Percentiles rank a stretch among this genome's conserved stretches.
These are phyloP conservation scores for Pichia sp. DNA, from an alignment of 1,139 yeast genomes.

Conservation along the genomic window DNA sequence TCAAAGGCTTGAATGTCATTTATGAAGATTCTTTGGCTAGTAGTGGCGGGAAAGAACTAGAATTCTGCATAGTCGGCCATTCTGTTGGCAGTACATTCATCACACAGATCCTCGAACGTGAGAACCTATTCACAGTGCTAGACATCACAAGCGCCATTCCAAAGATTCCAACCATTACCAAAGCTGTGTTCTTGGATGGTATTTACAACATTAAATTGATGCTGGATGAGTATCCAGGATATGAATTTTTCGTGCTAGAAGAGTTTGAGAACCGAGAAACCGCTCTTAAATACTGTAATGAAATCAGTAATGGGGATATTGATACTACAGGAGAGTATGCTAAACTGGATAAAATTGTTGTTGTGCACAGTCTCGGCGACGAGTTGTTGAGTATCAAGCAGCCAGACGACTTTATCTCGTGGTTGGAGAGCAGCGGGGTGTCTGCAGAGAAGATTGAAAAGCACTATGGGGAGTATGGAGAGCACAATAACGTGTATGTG, in stretches of 20 bases:
- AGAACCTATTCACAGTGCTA: neutral
- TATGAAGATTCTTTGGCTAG: slow-evolving; percentile 18
- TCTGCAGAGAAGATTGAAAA: neutral
- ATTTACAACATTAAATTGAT: slow-evolving; percentile 45
- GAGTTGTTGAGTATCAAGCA: slow-evolving; percentile 36
- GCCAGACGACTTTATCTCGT: slow-evolving; percentile 27
- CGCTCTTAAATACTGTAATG: slow-evolving; percentile 21
- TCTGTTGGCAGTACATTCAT: slow-evolving; percentile 80
- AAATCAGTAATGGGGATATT: slow-evolving; percentile 9
- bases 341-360: slow-evolving; percentile 17
- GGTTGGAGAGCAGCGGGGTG: slow-evolving; percentile 17
- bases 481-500: slow-evolving; percentile 14
- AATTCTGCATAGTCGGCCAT: slow-evolving; percentile 59
- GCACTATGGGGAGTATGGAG: slow-evolving; percentile 9
- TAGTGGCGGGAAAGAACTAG: neutral
- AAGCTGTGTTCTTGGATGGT: slow-evolving; percentile 46
- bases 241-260: slow-evolving; percentile 40
- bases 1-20: slow-evolving; percentile 41
- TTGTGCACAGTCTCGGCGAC: slow-evolving; percentile 38
- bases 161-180: slow-evolving; percentile 23
- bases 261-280: slow-evolving; percentile 38
- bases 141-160: neutral
- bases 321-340: slow-evolving; percentile 7
- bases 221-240: slow-evolving; percentile 44
- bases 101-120: slow-evolving; percentile 49